Evolutionary conservation across 176 grass and related monocot species (phyloP).

Genomic region (Aegilops tauschii): DNA sequence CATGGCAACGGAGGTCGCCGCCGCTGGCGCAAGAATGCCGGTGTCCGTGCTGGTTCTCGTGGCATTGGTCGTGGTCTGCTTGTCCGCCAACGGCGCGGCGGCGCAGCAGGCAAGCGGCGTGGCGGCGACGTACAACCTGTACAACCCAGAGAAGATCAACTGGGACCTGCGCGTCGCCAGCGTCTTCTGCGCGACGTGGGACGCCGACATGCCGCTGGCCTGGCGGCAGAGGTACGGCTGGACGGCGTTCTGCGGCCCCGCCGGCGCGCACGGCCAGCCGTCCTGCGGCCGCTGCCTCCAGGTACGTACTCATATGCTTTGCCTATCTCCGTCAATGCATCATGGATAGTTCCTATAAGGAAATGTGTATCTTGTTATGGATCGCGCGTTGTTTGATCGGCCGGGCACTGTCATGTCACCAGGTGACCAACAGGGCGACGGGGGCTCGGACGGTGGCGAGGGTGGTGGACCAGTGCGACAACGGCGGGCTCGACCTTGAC

Average conservation of each 20-base stretch:
- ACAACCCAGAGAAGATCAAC: conserved; percentile 44
- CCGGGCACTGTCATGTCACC: too few species aligned
- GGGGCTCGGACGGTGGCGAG: conserved; percentile 24
- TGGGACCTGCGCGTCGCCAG: conserved; percentile 52
- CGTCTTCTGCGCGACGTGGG: conserved; percentile 63
- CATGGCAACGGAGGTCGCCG: background rate
- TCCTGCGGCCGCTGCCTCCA: conserved; percentile 60
- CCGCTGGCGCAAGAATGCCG: background rate
- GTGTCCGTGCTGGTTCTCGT: background rate
- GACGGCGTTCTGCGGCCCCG: conserved; percentile 71
- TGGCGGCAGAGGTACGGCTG: conserved; percentile 61
- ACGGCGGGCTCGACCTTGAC: conserved; percentile 71
- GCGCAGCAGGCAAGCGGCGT: conserved; percentile 52
- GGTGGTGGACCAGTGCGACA: conserved; percentile 73
- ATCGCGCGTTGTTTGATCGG: too few species aligned
- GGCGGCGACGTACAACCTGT: conserved; percentile 51
- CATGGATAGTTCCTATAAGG: too few species aligned
- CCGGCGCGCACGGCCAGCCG: conserved; percentile 37
- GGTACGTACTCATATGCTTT: background rate
- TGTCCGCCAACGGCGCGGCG: background rate
- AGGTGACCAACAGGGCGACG: conserved; percentile 56
- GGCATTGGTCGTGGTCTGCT: background rate
- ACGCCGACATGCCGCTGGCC: conserved; percentile 37
- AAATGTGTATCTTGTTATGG: too few species aligned
- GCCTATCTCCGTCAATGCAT: background rate